Percentiles rank a stretch among this genome's conserved stretches.
Conservation (phyloP, 2,329 filamentous ascomycete genomes). For the Pseudocercospora cruenta region DNA sequence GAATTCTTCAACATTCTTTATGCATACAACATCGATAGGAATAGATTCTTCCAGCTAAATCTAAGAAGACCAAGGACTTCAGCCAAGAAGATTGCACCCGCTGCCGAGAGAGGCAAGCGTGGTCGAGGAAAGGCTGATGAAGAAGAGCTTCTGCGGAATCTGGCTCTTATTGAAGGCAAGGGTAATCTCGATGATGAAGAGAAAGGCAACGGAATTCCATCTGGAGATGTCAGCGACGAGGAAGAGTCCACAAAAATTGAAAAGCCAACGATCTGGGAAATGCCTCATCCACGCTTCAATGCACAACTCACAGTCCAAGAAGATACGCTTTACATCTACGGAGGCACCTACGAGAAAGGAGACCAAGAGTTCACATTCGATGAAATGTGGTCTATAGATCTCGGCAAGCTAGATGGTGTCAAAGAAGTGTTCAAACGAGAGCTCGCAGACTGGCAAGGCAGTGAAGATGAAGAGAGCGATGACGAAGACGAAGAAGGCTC, state of each 20-base stretch:
- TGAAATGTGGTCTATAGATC: slow-evolving; percentile 87
- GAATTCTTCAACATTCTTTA: slow-evolving; percentile 94
- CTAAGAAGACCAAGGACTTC: slow-evolving; percentile 70
- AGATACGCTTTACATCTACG: slow-evolving; percentile 90
- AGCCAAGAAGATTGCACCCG: slow-evolving; percentile 58
- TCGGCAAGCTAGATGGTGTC: slow-evolving; percentile 93
- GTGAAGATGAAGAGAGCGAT: slow-evolving; percentile 48
- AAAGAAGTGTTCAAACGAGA: slow-evolving; percentile 87
- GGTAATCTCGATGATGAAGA: slow-evolving; percentile 59
- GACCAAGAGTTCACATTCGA: slow-evolving; percentile 96
- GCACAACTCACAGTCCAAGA: slow-evolving; percentile 87
- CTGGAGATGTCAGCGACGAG: slow-evolving; percentile 50
- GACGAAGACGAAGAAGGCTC: slow-evolving; percentile 59
- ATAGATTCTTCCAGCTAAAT: slow-evolving; percentile 85
- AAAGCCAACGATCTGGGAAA: slow-evolving; percentile 70
- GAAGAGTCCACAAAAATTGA: slow-evolving; percentile 57
- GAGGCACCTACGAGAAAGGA: slow-evolving; percentile 92
- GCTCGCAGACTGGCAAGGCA: slow-evolving; percentile 78
- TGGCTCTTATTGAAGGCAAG: slow-evolving; percentile 82
- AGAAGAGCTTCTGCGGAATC: slow-evolving; percentile 82
- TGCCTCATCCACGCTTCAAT: slow-evolving; percentile 90
- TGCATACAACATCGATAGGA: slow-evolving; percentile 93
- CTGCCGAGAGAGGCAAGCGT: slow-evolving; percentile 60
- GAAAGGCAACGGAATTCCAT: slow-evolving; percentile 39
- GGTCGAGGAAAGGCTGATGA: slow-evolving; percentile 87